Conservation (phyloP, 2,329 filamentous ascomycete genomes). For the Cladosporium colombiae region DNA sequence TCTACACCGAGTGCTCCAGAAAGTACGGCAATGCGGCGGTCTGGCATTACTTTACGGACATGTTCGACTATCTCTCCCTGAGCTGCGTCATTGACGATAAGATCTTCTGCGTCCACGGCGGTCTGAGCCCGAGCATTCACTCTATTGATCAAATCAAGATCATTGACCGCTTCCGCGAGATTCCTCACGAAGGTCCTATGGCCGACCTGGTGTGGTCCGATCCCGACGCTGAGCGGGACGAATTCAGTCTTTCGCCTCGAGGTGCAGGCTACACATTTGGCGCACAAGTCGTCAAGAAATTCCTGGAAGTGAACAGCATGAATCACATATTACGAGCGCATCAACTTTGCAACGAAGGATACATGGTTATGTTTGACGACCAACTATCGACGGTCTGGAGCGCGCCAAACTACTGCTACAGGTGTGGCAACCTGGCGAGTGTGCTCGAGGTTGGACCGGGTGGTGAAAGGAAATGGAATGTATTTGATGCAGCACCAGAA, state of each 20-base stretch:
- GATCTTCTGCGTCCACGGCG: conserved; percentile 98
- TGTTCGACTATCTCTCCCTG: conserved; percentile 97
- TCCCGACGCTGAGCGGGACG: conserved; percentile 93
- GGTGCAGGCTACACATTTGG: conserved; percentile 98
- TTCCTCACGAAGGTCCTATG: conserved; percentile 98
- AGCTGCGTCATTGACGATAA: conserved; percentile 98
- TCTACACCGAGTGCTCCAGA: conserved; percentile 96
- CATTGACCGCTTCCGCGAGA: conserved; percentile 97
- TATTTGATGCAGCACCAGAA: conserved; percentile 94
- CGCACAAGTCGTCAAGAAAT: conserved; percentile 96
- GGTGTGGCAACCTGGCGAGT: conserved; percentile 93
- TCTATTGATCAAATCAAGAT: conserved; percentile 99
- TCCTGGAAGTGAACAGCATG: conserved; percentile 96
- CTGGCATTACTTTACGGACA: conserved; percentile 99
- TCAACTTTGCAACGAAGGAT: conserved; percentile 96
- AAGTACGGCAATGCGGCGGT: conserved; percentile 99
- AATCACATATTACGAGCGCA: conserved; percentile 97
- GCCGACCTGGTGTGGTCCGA: conserved; percentile 99
- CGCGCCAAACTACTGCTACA: conserved; percentile 72
- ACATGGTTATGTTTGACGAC: conserved; percentile 95
- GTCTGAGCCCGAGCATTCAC: conserved; percentile 72
- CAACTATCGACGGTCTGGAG: conserved; percentile 96
- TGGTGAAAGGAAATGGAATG: conserved; percentile 93
- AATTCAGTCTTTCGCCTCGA: conserved; percentile 90
- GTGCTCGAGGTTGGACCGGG: conserved; percentile 94